Percentiles rank a stretch among this genome's conserved stretches.
These are phyloP conservation scores for Flaveria trinervia DNA, from an alignment of 129 eudicot genomes.

Conservation along the genomic window DNA sequence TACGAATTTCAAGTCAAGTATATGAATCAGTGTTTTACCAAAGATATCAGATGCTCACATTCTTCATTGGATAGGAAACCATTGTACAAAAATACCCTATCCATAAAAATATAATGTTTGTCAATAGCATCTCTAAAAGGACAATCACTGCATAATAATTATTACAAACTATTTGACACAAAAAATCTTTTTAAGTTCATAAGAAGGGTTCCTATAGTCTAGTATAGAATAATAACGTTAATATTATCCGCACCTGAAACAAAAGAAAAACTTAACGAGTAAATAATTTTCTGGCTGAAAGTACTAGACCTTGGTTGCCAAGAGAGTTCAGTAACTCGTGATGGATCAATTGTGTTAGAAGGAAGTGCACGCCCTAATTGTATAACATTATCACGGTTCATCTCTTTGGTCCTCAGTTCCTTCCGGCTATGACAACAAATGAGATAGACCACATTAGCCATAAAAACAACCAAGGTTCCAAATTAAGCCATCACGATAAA, in stretches of 20 bases:
- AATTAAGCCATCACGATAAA: conserved; percentile 10
- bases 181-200: background rate
- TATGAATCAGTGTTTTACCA: conserved; percentile 41
- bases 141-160: background rate
- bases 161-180: background rate
- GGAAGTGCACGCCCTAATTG: conserved; percentile 35
- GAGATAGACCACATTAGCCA: conserved; percentile 23
- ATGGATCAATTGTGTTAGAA: conserved; percentile 52
- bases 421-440: conserved; percentile 48
- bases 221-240: background rate
- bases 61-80: conserved; percentile 77
- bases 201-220: background rate
- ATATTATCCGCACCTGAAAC: background rate
- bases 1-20: conserved; percentile 1
- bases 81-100: conserved; percentile 71
- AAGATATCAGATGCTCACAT: conserved; percentile 69
- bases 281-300: conserved; percentile 12
- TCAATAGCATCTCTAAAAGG: conserved; percentile 32
- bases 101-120: conserved; percentile 33
- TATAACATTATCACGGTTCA: conserved; percentile 36
- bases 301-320: conserved; percentile 99
- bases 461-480: background rate
- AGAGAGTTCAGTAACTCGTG: conserved; percentile 63
- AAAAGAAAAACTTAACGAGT: background rate
- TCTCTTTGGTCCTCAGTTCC: conserved; percentile 53